A percentile compares a stretch with the other conserved stretches of the same genome.
Conservation (phyloP, 2,329 filamentous ascomycete species). For the Cladosporium cucumerinum region DNA sequence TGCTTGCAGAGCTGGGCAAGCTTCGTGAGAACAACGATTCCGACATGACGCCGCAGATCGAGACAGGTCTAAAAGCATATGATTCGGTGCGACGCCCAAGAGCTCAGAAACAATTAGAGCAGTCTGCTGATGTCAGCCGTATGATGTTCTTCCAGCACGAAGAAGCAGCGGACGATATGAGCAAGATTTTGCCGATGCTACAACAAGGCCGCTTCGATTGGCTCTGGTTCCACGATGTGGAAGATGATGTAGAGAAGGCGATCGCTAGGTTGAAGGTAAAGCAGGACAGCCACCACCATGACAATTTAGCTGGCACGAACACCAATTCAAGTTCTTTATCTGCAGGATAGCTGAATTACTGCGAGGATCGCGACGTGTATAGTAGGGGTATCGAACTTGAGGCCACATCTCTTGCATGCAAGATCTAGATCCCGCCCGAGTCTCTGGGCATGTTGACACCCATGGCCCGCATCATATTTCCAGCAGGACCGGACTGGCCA, state of each 20-base stretch:
- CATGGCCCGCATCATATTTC: conserved; percentile 84
- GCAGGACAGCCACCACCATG: background rate
- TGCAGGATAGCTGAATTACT: background rate
- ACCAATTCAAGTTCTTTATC: background rate
- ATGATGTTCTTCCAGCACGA: conserved; percentile 1
- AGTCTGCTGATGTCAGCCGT: conserved; percentile 6
- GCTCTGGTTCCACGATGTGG: background rate
- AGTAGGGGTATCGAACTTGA: background rate
- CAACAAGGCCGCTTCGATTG: background rate
- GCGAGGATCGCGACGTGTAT: background rate
- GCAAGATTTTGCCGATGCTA: background rate
- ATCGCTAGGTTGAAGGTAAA: background rate
- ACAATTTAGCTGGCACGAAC: background rate
- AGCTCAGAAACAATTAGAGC: conserved; percentile 19
- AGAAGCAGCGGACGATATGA: background rate
- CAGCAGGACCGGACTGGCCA: conserved; percentile 78
- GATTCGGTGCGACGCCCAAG: conserved; percentile 18
- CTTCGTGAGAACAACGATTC: conserved; percentile 19
- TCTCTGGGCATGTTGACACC: conserved; percentile 78
- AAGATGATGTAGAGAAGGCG: background rate
- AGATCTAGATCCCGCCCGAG: conserved; percentile 5
- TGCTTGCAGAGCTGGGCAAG: conserved; percentile 43
- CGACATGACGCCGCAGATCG: conserved; percentile 30
- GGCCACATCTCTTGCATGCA: background rate
- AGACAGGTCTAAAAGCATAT: conserved; percentile 30